These are phyloP conservation scores for Fusarium dlaminii DNA, from an alignment of 2,329 filamentous ascomycete genomes.

Conservation along the genomic window DNA sequence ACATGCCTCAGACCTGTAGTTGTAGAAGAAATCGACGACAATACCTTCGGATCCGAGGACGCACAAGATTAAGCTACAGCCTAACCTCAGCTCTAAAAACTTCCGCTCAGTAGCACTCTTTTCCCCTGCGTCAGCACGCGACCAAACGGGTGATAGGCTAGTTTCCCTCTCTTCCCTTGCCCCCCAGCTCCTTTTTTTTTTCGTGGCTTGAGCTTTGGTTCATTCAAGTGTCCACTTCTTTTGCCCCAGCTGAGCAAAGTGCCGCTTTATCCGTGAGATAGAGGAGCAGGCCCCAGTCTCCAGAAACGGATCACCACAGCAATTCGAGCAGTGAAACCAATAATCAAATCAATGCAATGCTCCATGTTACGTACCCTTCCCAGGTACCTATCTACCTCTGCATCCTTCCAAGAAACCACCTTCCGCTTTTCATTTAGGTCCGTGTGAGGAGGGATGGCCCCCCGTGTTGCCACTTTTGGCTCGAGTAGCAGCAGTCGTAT, in stretches of 20 bases:
- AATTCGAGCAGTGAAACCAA: conserved; percentile 1
- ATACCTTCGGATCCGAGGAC: background rate
- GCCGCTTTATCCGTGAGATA: conserved; percentile 33
- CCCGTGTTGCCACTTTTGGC: background rate
- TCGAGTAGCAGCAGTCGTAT: background rate
- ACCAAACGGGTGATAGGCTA: conserved; percentile 17
- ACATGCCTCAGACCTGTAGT: background rate
- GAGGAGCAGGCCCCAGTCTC: background rate
- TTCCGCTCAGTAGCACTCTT: background rate
- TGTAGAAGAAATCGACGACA: background rate
- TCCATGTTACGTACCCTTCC: conserved; percentile 11
- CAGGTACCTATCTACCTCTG: background rate
- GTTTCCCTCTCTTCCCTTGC: background rate
- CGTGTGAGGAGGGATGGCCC: background rate
- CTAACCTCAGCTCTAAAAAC: background rate
- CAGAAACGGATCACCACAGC: conserved; percentile 1
- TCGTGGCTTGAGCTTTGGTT: background rate
- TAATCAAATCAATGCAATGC: background rate
- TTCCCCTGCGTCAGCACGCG: background rate
- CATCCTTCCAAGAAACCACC: conserved; percentile 12
- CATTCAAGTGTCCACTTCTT: conserved; percentile 4
- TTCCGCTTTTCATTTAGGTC: conserved; percentile 29
- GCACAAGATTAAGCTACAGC: background rate
- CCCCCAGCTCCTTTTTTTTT: background rate
- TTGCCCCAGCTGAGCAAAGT: conserved; percentile 29